These are phyloP conservation scores for Nannochloris sp. DNA, from an alignment of 139 green algal genomes.

Conservation along the genomic window DNA sequence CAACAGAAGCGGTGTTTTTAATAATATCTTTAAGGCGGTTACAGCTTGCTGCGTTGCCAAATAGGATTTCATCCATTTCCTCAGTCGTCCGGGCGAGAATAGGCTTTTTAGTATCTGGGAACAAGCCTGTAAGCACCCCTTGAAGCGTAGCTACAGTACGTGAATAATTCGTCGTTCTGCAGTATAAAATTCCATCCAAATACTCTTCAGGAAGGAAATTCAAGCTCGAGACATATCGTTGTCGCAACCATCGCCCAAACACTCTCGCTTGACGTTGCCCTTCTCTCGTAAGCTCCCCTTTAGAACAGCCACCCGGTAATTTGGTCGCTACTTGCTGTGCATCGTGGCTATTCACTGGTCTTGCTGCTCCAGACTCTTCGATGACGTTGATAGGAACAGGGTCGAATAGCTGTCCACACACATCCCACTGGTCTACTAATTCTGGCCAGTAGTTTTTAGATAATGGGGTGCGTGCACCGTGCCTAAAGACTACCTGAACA, in stretches of 20 bases:
- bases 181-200: background rate
- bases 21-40: slow-evolving; percentile 25
- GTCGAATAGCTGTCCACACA: slow-evolving; percentile 37
- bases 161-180: slow-evolving; percentile 54
- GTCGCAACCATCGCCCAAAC: slow-evolving; percentile 51
- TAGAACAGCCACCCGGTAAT: slow-evolving; percentile 51
- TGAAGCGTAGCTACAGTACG: slow-evolving; percentile 54
- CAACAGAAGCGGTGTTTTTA: background rate
- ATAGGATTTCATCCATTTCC: slow-evolving; percentile 64
- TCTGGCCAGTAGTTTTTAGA: slow-evolving; percentile 31
- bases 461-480: slow-evolving; percentile 58
- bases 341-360: background rate
- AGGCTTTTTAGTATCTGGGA: slow-evolving; percentile 23
- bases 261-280: slow-evolving; percentile 56
- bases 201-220: slow-evolving; percentile 38
- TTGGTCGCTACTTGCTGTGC: slow-evolving; percentile 27
- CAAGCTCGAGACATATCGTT: slow-evolving; percentile 37
- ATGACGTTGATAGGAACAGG: background rate
- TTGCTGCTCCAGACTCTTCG: background rate
- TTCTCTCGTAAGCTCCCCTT: slow-evolving; percentile 62
- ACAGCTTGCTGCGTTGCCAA: slow-evolving; percentile 33
- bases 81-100: slow-evolving; percentile 34
- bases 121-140: slow-evolving; percentile 63
- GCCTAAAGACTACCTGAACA: slow-evolving; percentile 66
- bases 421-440: slow-evolving; percentile 26